These are phyloP conservation scores for Apiospora koreana DNA, from an alignment of 2,329 filamentous ascomycete genomes.

Conservation along the genomic window DNA sequence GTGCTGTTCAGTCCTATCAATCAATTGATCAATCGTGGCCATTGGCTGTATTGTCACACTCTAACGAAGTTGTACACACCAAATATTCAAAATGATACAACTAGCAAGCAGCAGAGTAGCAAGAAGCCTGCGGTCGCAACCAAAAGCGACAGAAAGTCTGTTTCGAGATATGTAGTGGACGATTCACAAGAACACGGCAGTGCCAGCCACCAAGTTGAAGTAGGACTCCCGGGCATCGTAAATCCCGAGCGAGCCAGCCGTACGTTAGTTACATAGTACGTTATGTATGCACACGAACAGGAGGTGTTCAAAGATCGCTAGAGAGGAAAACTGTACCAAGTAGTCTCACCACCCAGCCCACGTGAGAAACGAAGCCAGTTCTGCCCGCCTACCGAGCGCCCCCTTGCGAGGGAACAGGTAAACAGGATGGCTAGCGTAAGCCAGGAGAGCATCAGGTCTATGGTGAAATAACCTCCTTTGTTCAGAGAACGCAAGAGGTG, in stretches of 20 bases:
- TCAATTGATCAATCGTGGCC: no score
- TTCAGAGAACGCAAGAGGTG: not conserved
- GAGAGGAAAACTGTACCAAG: slow-evolving; percentile 4
- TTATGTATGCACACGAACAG: no score
- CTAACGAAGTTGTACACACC: no score
- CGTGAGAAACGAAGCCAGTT: slow-evolving; percentile 4
- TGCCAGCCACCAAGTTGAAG: not conserved
- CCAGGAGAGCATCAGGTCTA: slow-evolving; percentile 13
- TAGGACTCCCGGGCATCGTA: not conserved
- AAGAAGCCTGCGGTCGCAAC: not conserved
- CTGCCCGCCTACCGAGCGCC: not conserved
- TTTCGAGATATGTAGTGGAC: not conserved
- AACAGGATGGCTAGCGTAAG: slow-evolving; percentile 9
- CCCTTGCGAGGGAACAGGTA: not conserved
- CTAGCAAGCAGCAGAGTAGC: not conserved
- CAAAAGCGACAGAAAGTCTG: no score
- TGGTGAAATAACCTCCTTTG: not conserved
- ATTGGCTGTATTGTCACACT: no score
- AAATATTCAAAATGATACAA: no score
- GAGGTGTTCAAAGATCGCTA: not conserved
- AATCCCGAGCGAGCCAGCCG: not conserved
- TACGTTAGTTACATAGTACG: not conserved
- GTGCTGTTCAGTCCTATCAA: no score
- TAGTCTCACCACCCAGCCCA: slow-evolving; percentile 9
- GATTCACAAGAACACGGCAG: not conserved